These are phyloP conservation scores for Rosa persica DNA, from an alignment of 306 rosid species.

Conservation along the genomic window DNA sequence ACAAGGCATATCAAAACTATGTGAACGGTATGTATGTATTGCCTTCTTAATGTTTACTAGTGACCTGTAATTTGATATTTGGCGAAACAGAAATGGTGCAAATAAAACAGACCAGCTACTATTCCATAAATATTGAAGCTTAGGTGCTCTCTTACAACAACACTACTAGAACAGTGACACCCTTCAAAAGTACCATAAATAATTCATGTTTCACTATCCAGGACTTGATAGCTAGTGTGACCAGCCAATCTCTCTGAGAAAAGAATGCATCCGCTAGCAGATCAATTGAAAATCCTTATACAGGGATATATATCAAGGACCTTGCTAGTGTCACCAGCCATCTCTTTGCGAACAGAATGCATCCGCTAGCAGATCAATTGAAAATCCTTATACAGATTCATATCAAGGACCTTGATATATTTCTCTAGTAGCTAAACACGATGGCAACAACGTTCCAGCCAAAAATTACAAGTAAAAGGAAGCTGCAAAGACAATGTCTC, in stretches of 20 bases:
- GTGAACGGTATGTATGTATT: not conserved
- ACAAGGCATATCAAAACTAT: not conserved
- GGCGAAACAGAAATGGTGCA: not conserved
- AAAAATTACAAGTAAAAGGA: slow-evolving; percentile 70
- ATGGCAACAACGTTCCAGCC: not conserved
- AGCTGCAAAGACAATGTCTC: slow-evolving; percentile 97
- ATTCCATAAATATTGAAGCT: not conserved
- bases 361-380: not conserved
- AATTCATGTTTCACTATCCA: not conserved
- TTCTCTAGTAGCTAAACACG: not conserved
- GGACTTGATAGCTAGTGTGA: not conserved
- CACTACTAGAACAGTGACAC: not conserved
- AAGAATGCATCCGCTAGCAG: slow-evolving; percentile 4
- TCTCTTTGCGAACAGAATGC: not conserved
- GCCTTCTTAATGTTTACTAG: not conserved
- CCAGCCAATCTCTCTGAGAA: not conserved
- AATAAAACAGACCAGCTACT: too few relatives aligned
- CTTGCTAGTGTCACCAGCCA: not conserved
- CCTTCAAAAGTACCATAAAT: not conserved
- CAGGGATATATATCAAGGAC: too few relatives aligned
- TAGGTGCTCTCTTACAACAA: not conserved
- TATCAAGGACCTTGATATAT: not conserved
- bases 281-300: too few relatives aligned
- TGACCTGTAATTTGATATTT: not conserved
- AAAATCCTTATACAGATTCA: too few relatives aligned